These are phyloP conservation scores for Aspergillus neotritici DNA, from an alignment of 2,329 filamentous ascomycete genomes.

Conservation along the genomic window DNA sequence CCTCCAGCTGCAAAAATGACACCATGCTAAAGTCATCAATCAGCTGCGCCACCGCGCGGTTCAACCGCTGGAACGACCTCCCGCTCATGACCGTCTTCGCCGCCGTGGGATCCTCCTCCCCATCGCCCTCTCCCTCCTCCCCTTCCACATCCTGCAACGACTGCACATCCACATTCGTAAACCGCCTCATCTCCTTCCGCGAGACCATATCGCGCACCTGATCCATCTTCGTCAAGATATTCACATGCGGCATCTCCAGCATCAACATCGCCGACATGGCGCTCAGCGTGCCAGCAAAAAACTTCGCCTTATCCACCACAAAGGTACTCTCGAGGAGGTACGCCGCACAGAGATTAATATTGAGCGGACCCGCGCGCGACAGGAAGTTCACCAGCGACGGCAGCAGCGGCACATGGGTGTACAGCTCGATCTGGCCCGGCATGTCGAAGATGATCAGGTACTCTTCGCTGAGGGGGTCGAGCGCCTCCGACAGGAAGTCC, in stretches of 20 bases:
- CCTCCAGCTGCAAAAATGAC: slow-evolving; percentile 84
- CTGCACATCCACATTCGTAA: slow-evolving; percentile 77
- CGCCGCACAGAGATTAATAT: slow-evolving; percentile 85
- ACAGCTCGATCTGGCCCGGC: slow-evolving; percentile 97
- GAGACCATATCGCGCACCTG: slow-evolving; percentile 83
- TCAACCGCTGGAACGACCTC: slow-evolving; percentile 72
- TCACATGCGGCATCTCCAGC: slow-evolving; percentile 94
- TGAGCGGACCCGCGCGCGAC: slow-evolving; percentile 70
- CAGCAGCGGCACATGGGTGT: slow-evolving; percentile 91
- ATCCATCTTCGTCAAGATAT: slow-evolving; percentile 97
- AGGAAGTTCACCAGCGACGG: slow-evolving; percentile 78
- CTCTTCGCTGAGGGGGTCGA: slow-evolving; percentile 83
- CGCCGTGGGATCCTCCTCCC: slow-evolving; percentile 57
- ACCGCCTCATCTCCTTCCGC: slow-evolving; percentile 82
- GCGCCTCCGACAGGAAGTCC: slow-evolving; percentile 79
- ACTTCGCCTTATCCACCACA: slow-evolving; percentile 91
- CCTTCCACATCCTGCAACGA: slow-evolving; percentile 64
- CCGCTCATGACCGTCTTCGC: slow-evolving; percentile 71
- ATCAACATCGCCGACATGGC: slow-evolving; percentile 99
- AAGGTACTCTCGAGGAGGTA: slow-evolving; percentile 96
- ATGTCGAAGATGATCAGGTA: slow-evolving; percentile 98
- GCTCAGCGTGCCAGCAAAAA: slow-evolving; percentile 89
- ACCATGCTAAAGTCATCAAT: slow-evolving; percentile 99
- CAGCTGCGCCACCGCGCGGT: slow-evolving; percentile 78
- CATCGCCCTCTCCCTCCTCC: slow-evolving; percentile 49